Conservation (phyloP, 148 eudicot genomes). For the Rhododendron kiyosumense region DNA sequence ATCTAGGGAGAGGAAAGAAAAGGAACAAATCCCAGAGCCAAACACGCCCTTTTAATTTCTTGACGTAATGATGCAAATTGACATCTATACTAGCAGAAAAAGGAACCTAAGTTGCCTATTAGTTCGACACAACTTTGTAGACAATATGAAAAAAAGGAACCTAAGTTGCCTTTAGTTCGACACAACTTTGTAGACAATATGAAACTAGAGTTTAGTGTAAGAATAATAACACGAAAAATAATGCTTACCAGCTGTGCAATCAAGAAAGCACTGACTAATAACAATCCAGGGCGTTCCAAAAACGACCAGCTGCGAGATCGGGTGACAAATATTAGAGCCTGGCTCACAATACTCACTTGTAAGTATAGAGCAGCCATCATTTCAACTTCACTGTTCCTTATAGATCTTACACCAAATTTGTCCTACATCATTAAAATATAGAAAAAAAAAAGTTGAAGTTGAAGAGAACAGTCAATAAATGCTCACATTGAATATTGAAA, state of each 20-base stretch:
- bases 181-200: not conserved
- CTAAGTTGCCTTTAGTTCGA: not conserved
- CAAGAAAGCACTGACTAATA: slow-evolving; percentile 59
- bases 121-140: not conserved
- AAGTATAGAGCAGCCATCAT: slow-evolving; percentile 91
- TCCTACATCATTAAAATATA: slow-evolving; percentile 32
- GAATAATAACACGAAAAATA: not conserved
- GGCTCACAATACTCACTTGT: slow-evolving; percentile 95
- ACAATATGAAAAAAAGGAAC: not conserved
- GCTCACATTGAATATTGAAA: not conserved
- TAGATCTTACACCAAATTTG: slow-evolving; percentile 54
- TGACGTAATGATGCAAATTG: not conserved
- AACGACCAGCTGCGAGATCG: slow-evolving; percentile 90
- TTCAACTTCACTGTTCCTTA: slow-evolving; percentile 39
- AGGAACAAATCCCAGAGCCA: not conserved
- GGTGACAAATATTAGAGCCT: slow-evolving; percentile 90
- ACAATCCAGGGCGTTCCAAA: slow-evolving; percentile 79
- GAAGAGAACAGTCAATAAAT: not conserved
- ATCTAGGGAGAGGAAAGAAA: not conserved
- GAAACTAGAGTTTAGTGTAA: not conserved
- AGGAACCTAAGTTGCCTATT: not conserved
- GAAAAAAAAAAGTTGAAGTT: not conserved
- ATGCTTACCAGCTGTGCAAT: slow-evolving; percentile 80
- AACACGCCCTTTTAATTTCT: not conserved
- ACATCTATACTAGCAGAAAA: not conserved